Percentiles rank a stretch among this genome's conserved stretches.
These are phyloP conservation scores for Boletellus deceptivus DNA, from an alignment of 1,284 basidiomycete genomes.

Conservation along the genomic window DNA sequence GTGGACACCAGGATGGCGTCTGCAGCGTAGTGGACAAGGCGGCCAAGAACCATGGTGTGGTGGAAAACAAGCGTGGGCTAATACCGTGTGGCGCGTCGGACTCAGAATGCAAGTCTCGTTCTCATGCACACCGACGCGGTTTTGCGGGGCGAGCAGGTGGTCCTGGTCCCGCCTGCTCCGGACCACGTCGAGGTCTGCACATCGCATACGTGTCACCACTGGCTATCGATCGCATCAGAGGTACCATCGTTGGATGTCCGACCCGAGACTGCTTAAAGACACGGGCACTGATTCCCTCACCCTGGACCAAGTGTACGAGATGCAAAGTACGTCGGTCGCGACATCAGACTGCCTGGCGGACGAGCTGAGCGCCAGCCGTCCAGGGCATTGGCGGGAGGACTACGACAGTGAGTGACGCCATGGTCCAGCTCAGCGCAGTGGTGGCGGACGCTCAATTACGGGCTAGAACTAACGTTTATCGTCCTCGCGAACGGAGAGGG, in stretches of 20 bases:
- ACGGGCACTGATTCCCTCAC: slow-evolving; percentile 88
- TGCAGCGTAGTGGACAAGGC: slow-evolving; percentile 79
- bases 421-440: not conserved
- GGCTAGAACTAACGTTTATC: slow-evolving; percentile 86
- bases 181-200: slow-evolving; percentile 61
- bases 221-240: slow-evolving; percentile 43
- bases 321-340: slow-evolving; percentile 72
- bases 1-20: slow-evolving; percentile 89
- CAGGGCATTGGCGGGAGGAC: slow-evolving; percentile 85
- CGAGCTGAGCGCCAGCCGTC: not conserved
- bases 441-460: not conserved
- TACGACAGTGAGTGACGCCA: slow-evolving; percentile 64
- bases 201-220: not conserved
- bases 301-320: slow-evolving; percentile 84
- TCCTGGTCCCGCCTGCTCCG: slow-evolving; percentile 72
- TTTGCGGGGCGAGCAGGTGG: slow-evolving; percentile 59
- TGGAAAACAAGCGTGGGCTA: not conserved
- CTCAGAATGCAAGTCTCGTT: slow-evolving; percentile 16
- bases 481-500: slow-evolving; percentile 54
- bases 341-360: not conserved
- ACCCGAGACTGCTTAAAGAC: slow-evolving; percentile 67
- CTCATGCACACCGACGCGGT: slow-evolving; percentile 32
- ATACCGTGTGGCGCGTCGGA: too few species aligned
- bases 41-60: slow-evolving; percentile 68
- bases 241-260: slow-evolving; percentile 92